Base-by-base conservation (phyloP, 164 flowering plant species). In the Vitis riparia region DNA sequence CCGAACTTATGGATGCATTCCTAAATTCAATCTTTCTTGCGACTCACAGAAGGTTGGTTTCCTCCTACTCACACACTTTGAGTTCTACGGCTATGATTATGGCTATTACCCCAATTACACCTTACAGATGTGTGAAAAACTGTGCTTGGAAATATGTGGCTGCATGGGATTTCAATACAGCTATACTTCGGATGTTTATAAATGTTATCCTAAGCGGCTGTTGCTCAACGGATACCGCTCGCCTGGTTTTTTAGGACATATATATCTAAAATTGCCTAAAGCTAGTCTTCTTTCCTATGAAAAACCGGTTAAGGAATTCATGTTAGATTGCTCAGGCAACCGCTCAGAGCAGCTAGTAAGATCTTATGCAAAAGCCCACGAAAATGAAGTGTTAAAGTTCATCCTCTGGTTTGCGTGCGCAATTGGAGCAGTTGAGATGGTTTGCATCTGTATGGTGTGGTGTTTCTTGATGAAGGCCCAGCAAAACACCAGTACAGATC, bases 91-190 rank as follows among this genome's bases (percentile, higher is more conserved):
- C 37, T 32, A 32, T 5, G 37, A 32, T 32, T 32, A 32, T 32
- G 37, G 37, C 5, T 32, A 32, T 32, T 32, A 32, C 37, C 37
- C 37, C 37, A 32, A 32, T 32, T 32, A 32, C 37, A 32, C 37
- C 3, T 32, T 32, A 32, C 5, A 32, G 37, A 32, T 3, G 37
- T 32, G 37, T 32, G 37, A 32, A 32, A 32, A 32, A 3, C 37
- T 32, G 5, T 32, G 37, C 37, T 32, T 32, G 37, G 6, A 32
- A 3, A 9, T 17, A 32, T 59, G 49, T 37, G 17, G 29, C 12
- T 69, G 72, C 58, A 50, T 50, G 61, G 72, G 65, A 6, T 50
- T 60, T 37, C 58, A 60, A 51, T 60, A 59, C 50, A 69, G 13
- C 3, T 5, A 15, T 23, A 59, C 0, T 5, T 1, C 3, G 66